Base-by-base conservation (phyloP, 257 asterid genomes). In the Ilex asprella region DNA sequence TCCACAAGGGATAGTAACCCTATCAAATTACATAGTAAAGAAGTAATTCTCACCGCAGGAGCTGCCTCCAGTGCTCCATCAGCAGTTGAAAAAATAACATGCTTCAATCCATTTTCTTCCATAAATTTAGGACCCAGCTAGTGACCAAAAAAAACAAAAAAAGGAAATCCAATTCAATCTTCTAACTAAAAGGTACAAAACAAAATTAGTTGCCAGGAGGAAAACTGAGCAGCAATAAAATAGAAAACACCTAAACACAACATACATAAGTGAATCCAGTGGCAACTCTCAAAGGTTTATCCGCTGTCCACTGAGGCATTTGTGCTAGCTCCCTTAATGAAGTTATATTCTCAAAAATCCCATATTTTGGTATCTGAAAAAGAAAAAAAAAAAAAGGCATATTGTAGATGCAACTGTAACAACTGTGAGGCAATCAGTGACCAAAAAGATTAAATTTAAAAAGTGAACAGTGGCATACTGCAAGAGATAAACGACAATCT, bases 41-140 rank as follows among this genome's bases (percentile, higher is more conserved):
- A 55, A 64, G 49, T 67, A 52, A 29, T 31, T 59, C 89, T 77
- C 69, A 89, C 97, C 27, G 97, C 95, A 47, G 98, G 97, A 75
- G 98, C 98, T 65, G 98, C 97, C 78, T 92, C 98, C 60, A 88
- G 79, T 73, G 98, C 98, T 68, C 98, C 98, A 71, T 92, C 97
- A 63, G 98, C 98, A 67, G 93, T 84, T 79, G 98, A 92, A 77
- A 91, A 92, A 1, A 78, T 71, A 58, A 84, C 97, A 62, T 88
- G 73, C 62, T 73, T 82, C 70, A 92, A 62, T 58, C 99, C 97
- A 63, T 81, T 84, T 15, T 87, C 97, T 63, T 76, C 77, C 96
- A 93, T 78, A 73, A 93, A 93, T 72, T 85, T 93, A 52, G 94
- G 92, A 72, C 82, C 99, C 86, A 87, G 64, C 99, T 93, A 94